phyloP scores from a whole-genome alignment of 2,329 filamentous ascomycete species.

The Penicillium aurantiogriseum region DNA sequence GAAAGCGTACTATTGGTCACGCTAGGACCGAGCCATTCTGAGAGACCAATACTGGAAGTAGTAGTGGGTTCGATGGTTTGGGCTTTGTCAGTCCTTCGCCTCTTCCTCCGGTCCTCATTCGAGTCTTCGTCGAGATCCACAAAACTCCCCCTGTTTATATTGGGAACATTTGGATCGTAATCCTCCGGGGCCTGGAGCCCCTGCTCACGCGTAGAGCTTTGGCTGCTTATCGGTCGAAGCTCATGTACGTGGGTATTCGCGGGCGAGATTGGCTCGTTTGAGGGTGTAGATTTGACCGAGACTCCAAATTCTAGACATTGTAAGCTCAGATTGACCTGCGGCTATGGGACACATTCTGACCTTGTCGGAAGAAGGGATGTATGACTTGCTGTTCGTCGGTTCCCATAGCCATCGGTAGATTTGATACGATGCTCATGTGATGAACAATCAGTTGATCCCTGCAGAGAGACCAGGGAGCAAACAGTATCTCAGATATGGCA shows the following conservation, averaged over 20 bases:
- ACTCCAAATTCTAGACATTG: slow-evolving; percentile 19
- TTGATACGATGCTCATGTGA: slow-evolving; percentile 27
- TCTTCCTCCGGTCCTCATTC: slow-evolving; percentile 36
- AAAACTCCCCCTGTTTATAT: neutral
- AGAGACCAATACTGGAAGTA: slow-evolving; percentile 10
- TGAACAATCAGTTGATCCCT: slow-evolving; percentile 25
- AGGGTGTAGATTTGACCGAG: slow-evolving; percentile 7
- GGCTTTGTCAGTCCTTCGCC: slow-evolving; percentile 32
- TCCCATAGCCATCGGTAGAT: slow-evolving; percentile 39
- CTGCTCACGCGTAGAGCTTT: neutral
- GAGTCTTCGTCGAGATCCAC: slow-evolving; percentile 29
- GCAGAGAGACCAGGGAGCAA: slow-evolving; percentile 1
- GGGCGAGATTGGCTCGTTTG: neutral
- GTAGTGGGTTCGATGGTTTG: slow-evolving; percentile 10
- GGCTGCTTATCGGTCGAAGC: neutral
- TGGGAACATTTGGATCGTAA: neutral
- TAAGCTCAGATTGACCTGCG: neutral
- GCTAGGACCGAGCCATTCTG: slow-evolving; percentile 16
- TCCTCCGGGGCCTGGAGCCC: neutral
- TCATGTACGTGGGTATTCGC: neutral
- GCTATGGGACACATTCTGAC: slow-evolving; percentile 23
- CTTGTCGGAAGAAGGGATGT: slow-evolving; percentile 44
- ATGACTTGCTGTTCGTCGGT: slow-evolving; percentile 39
- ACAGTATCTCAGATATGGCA: neutral
- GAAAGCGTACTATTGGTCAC: too few species aligned